phyloP scores from a whole-genome alignment of 2,329 filamentous ascomycete species.

The Pseudocercospora ulei region DNA sequence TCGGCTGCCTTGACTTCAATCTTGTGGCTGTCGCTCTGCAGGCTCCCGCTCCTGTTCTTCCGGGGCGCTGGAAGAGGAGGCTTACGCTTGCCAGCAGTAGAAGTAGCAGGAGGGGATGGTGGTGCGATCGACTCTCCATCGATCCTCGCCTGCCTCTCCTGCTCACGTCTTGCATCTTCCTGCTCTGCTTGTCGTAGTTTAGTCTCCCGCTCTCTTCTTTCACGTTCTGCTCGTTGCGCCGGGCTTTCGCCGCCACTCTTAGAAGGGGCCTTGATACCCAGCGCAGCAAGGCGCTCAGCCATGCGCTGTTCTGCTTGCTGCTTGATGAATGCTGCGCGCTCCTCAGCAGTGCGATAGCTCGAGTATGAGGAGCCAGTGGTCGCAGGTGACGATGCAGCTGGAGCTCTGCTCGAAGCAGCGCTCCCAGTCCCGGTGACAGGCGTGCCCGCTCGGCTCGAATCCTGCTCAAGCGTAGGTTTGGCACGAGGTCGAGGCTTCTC shows the following conservation, averaged over 20 bases:
- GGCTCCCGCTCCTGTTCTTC: constrained; percentile 52
- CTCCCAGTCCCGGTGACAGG: constrained; percentile 29
- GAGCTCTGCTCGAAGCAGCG: constrained; percentile 25
- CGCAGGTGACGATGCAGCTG: constrained; percentile 38
- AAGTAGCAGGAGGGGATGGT: constrained; percentile 43
- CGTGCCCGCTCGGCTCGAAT: constrained; percentile 28
- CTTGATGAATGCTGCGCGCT: constrained; percentile 90
- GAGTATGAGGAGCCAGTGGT: constrained; percentile 58
- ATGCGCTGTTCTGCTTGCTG: constrained; percentile 95
- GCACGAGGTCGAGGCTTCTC: constrained; percentile 35
- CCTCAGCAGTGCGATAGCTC: constrained; percentile 80
- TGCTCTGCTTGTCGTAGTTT: constrained; percentile 84
- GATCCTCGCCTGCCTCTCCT: constrained; percentile 73
- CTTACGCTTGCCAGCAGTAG: constrained; percentile 37
- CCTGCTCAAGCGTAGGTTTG: constrained; percentile 22
- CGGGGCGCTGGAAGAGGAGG: constrained; percentile 62
- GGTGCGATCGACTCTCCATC: constrained; percentile 63
- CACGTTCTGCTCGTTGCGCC: constrained; percentile 76
- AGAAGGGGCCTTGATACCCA: constrained; percentile 74
- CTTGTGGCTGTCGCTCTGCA: constrained; percentile 49
- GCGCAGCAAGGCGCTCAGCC: constrained; percentile 85
- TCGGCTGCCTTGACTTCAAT: constrained; percentile 55
- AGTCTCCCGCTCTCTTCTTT: constrained; percentile 76
- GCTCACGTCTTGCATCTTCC: constrained; percentile 79
- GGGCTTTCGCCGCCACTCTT: constrained; percentile 67